phyloP scores from a whole-genome alignment of 345 rosid species.

The Cardamine occulta region DNA sequence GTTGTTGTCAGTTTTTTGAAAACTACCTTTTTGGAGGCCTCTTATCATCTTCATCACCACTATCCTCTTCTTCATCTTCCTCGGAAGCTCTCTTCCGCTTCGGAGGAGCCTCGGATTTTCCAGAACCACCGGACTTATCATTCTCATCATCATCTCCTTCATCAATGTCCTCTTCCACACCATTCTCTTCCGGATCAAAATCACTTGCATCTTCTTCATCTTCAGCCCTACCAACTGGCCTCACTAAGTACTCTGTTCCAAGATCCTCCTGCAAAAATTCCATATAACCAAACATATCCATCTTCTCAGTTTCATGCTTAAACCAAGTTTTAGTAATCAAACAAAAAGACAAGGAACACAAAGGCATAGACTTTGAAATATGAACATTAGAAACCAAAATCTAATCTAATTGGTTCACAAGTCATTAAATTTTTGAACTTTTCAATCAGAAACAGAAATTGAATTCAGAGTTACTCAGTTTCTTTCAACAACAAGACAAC shows the following conservation, averaged over 20 bases:
- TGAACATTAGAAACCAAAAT: not conserved
- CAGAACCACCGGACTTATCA: conserved; percentile 50
- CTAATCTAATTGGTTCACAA: not conserved
- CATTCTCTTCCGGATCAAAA: conserved; percentile 82
- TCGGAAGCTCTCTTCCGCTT: conserved; percentile 71
- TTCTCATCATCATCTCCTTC: conserved; percentile 61
- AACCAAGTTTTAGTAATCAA: conserved; percentile 6
- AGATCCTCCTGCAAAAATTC: conserved; percentile 57
- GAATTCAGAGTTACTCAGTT: not conserved
- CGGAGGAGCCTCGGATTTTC: conserved; percentile 67
- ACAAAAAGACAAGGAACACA: conserved; percentile 20
- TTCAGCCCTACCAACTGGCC: conserved; percentile 78
- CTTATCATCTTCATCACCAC: conserved; percentile 75
- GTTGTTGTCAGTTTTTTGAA: conserved; percentile 14
- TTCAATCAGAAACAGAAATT: not conserved
- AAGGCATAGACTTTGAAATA: not conserved
- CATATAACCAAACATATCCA: not conserved
- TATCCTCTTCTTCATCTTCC: conserved; percentile 58
- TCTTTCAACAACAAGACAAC: not conserved
- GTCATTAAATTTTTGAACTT: not conserved
- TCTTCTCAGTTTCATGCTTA: not conserved
- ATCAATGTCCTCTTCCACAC: conserved; percentile 61
- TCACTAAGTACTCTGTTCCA: conserved; percentile 83
- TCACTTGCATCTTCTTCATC: conserved; percentile 94
- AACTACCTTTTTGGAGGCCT: conserved; percentile 89